phyloP scores from a whole-genome alignment of 805 yeast genomes.

The Candida montana region DNA sequence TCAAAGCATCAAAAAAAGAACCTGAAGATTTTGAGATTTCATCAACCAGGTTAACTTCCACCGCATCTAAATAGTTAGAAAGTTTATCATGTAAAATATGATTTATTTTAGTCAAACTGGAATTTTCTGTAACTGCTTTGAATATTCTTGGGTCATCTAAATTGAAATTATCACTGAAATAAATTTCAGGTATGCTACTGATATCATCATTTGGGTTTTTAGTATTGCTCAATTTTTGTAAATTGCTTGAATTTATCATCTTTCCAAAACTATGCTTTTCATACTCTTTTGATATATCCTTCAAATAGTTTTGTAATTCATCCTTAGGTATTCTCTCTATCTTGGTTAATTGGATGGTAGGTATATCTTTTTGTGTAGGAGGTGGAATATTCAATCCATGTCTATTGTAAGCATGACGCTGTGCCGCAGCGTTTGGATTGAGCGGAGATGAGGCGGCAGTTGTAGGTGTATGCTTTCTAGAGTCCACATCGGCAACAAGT shows the following conservation, averaged over 20 bases:
- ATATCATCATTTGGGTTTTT: slow-evolving; percentile 25
- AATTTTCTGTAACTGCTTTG: slow-evolving; percentile 61
- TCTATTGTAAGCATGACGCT: slow-evolving; percentile 13
- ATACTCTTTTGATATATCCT: slow-evolving; percentile 39
- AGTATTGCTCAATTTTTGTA: slow-evolving; percentile 17
- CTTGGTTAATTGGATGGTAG: slow-evolving; percentile 64
- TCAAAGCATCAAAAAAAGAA: slow-evolving; percentile 79
- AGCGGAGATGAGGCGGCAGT: slow-evolving; percentile 11
- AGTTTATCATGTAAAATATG: slow-evolving; percentile 70
- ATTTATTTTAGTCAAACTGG: slow-evolving; percentile 44
- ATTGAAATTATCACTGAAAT: slow-evolving; percentile 61
- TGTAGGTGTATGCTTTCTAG: slow-evolving; percentile 30
- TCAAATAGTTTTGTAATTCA: slow-evolving; percentile 40
- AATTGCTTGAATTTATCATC: slow-evolving; percentile 34
- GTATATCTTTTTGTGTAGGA: slow-evolving; percentile 82
- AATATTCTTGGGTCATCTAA: slow-evolving; percentile 87
- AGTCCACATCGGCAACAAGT: slow-evolving; percentile 58
- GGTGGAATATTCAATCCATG: slow-evolving; percentile 46
- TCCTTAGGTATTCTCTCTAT: slow-evolving; percentile 40
- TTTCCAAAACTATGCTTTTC: slow-evolving; percentile 38
- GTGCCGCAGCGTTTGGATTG: slow-evolving; percentile 23
- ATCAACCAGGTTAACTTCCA: slow-evolving; percentile 72
- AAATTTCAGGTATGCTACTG: slow-evolving; percentile 61
- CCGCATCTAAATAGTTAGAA: slow-evolving; percentile 77
- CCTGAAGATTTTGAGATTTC: slow-evolving; percentile 83